Evolutionary conservation across 106 monocot species (phyloP).

Genomic region (Iris macrosiphon): DNA sequence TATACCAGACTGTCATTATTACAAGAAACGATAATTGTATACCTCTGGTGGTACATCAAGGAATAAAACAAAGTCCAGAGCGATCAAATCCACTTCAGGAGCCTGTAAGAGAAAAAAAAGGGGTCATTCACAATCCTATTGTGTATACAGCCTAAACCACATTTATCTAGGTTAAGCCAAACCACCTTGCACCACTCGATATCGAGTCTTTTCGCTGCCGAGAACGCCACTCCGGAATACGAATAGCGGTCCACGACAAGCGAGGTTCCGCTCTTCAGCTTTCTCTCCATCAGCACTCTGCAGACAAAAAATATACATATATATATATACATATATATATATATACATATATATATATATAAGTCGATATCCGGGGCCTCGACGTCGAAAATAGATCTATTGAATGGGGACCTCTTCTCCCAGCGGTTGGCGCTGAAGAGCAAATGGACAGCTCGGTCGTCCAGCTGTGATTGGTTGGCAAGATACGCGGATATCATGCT

Average conservation of each 20-base stretch:
- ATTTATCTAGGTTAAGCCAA: not conserved
- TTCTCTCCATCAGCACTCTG: conserved; percentile 85
- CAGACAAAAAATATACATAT: no score
- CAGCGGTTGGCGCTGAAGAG: conserved; percentile 89
- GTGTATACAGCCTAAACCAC: not conserved
- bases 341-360: no score
- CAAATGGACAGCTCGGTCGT: conserved; percentile 69
- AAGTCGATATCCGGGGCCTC: no score
- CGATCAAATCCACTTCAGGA: conserved; percentile 81
- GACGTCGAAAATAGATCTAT: not conserved
- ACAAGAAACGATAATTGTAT: no score
- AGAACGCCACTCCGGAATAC: conserved; percentile 95
- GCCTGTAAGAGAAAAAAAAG: conserved; percentile 42
- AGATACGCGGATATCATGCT: conserved; percentile 85
- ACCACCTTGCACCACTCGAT: conserved; percentile 94
- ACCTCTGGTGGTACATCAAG: conserved; percentile 92
- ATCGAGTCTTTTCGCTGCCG: conserved; percentile 87
- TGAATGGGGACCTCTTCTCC: conserved; percentile 56
- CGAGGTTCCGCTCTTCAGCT: conserved; percentile 70
- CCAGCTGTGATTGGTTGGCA: conserved; percentile 48
- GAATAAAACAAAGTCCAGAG: conserved; percentile 88
- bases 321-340: no score
- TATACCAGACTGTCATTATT: no score
- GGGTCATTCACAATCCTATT: no score
- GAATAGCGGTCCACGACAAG: no score